A percentile compares a stretch with the other conserved stretches of the same genome.
Conservation (phyloP, 192 early-diverging fungal genomes). For the Coemansia interrupta region DNA sequence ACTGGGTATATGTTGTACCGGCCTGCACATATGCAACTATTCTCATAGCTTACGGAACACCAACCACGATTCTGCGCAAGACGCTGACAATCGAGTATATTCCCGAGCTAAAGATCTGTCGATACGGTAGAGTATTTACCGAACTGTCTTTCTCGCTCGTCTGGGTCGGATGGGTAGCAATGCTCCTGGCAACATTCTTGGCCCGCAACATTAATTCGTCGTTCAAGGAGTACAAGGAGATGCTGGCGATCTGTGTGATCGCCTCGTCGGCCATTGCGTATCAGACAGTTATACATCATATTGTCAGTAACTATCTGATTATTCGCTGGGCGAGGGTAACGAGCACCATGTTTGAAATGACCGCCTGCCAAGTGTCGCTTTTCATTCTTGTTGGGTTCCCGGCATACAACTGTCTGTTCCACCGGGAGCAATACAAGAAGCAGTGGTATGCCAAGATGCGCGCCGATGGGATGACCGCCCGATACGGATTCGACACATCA, state of each 20-base stretch:
- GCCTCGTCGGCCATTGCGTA: constrained; percentile 19
- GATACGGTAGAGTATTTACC: constrained; percentile 19
- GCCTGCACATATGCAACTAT: constrained; percentile 3
- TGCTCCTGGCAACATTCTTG: constrained; percentile 12
- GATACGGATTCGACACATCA: constrained; percentile 11
- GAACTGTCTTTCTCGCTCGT: constrained; percentile 40
- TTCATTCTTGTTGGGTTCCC: constrained; percentile 26
- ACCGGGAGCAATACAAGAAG: constrained; percentile 18
- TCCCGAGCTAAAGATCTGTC: constrained; percentile 4
- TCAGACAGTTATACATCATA: constrained; percentile 32
- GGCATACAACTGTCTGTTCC: constrained; percentile 30
- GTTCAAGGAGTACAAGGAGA: constrained; percentile 49
- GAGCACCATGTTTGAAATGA: constrained; percentile 18
- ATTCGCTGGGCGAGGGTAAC: constrained; percentile 28
- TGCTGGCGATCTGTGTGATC: constrained; percentile 29
- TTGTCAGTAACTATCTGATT: constrained; percentile 18
- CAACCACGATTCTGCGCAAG: constrained; percentile 19
- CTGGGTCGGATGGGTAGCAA: constrained; percentile 29
- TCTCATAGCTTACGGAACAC: constrained; percentile 18
- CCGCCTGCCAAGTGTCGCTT: constrained; percentile 25
- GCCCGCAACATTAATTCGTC: constrained; percentile 48
- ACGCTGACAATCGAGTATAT: constrained; percentile 19
- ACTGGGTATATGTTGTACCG: constrained; percentile 6
- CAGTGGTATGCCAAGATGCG: constrained; percentile 41
- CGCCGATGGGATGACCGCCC: constrained; percentile 33